A percentile compares a stretch with the other conserved stretches of the same genome.
Evolutionary conservation across 495 filamentous ascomycete genomes (phyloP).

Genomic region (Halenospora varia): DNA sequence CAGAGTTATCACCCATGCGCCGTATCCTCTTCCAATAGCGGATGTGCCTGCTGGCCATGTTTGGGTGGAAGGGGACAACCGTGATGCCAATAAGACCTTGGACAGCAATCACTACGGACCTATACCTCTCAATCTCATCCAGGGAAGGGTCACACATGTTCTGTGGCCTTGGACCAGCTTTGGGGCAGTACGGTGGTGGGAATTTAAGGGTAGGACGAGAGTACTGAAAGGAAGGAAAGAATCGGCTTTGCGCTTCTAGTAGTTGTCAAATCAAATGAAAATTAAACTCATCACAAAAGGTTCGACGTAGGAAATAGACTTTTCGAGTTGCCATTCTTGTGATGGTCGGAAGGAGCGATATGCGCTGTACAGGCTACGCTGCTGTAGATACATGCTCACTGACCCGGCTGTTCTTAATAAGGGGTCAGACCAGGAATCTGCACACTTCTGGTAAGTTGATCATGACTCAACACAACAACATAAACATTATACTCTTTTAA

Average conservation of each 20-base stretch:
- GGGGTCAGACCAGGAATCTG: too few species aligned
- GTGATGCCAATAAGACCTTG: slow-evolving; percentile 46
- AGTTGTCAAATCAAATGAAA: not conserved
- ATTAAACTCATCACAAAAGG: too few species aligned
- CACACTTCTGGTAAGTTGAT: too few species aligned
- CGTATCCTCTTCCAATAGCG: slow-evolving; percentile 52
- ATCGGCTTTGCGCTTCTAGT: slow-evolving; percentile 27
- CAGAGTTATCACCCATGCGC: slow-evolving; percentile 54
- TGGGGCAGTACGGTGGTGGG: slow-evolving; percentile 49
- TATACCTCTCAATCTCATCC: slow-evolving; percentile 54
- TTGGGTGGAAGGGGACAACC: slow-evolving; percentile 74
- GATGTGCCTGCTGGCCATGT: slow-evolving; percentile 67
- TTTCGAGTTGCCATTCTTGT: too few species aligned
- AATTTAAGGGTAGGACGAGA: slow-evolving; percentile 29
- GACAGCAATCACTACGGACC: slow-evolving; percentile 80
- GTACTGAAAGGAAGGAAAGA: slow-evolving; percentile 21
- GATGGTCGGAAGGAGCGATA: too few species aligned
- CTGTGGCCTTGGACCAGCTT: slow-evolving; percentile 53
- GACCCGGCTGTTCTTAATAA: too few species aligned
- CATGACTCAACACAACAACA: too few species aligned
- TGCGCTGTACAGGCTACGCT: too few species aligned
- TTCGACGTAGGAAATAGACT: too few species aligned
- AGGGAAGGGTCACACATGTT: slow-evolving; percentile 58
- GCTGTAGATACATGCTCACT: too few species aligned
- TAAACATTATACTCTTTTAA: too few species aligned